Percentiles rank a stretch among this genome's conserved stretches.
Conservation (phyloP, 176 grass and related monocot genomes). For the Musa acuminata region DNA sequence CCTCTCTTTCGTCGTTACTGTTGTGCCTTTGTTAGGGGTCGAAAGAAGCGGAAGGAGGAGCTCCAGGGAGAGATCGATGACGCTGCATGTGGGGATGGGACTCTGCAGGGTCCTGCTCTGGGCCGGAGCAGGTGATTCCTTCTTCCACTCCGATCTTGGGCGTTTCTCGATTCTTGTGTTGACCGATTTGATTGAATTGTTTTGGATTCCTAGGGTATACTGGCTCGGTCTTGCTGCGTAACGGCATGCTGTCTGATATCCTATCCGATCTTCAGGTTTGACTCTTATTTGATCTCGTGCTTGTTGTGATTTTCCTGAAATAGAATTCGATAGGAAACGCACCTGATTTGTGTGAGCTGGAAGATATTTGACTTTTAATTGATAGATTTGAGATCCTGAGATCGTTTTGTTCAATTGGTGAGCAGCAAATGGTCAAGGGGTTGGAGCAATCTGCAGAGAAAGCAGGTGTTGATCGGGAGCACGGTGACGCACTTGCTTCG, state of each 20-base stretch:
- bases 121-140: conserved; percentile 45
- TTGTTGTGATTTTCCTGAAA: neutral
- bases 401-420: neutral
- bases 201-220: conserved; percentile 33
- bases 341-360: neutral
- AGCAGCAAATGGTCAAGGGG: neutral
- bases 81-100: conserved; percentile 69
- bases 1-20: neutral
- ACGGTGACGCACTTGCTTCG: too few species aligned
- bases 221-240: conserved; percentile 66
- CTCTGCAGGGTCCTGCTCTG: conserved; percentile 53
- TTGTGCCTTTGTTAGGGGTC: neutral
- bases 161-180: neutral
- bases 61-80: conserved; percentile 38
- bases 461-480: too few species aligned
- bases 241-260: conserved; percentile 69
- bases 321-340: neutral
- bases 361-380: neutral
- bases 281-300: neutral
- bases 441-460: too few species aligned
- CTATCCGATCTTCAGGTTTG: conserved; percentile 74
- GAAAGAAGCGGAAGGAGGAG: neutral
- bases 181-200: neutral
- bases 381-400: neutral
- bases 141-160: neutral